phyloP scores from a whole-genome alignment of 192 early-diverging fungal species.

The Coemansia sp. region DNA sequence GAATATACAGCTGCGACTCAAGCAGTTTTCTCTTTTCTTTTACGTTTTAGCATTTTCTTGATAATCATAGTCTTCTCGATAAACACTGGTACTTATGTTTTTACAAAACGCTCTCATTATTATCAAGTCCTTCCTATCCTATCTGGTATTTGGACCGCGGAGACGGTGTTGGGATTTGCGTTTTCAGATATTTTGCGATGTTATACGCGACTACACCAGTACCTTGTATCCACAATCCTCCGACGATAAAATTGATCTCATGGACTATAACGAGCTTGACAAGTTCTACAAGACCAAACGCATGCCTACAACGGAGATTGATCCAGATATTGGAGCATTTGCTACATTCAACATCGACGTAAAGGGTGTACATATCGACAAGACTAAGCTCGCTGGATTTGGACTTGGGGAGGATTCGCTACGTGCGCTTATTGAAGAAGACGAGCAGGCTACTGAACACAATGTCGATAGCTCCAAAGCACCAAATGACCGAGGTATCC shows the following conservation, averaged over 20 bases:
- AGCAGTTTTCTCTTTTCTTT: neutral
- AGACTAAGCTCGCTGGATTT: constrained; percentile 6
- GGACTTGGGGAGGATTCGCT: constrained; percentile 19
- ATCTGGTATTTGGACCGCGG: constrained; percentile 9
- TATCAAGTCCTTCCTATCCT: constrained; percentile 4
- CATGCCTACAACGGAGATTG: constrained; percentile 1
- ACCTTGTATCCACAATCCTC: constrained; percentile 9
- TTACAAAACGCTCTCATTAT: neutral
- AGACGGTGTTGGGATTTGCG: constrained; percentile 31
- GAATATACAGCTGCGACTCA: no score
- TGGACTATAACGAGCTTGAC: constrained; percentile 10
- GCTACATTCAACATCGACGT: neutral
- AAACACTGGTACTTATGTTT: neutral
- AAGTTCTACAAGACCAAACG: neutral
- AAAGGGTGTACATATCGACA: constrained; percentile 6
- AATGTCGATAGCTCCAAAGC: neutral
- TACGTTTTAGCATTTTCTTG: neutral
- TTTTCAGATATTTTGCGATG: constrained; percentile 22
- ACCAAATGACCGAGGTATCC: neutral
- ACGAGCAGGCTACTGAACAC: neutral
- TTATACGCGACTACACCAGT: constrained; percentile 7
- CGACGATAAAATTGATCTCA: constrained; percentile 14
- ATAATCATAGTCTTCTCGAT: neutral
- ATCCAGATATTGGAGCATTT: neutral
- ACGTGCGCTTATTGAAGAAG: neutral